These are phyloP conservation scores for Linnemannia elongata DNA, from an alignment of 192 early-diverging fungal species.

Conservation along the genomic window DNA sequence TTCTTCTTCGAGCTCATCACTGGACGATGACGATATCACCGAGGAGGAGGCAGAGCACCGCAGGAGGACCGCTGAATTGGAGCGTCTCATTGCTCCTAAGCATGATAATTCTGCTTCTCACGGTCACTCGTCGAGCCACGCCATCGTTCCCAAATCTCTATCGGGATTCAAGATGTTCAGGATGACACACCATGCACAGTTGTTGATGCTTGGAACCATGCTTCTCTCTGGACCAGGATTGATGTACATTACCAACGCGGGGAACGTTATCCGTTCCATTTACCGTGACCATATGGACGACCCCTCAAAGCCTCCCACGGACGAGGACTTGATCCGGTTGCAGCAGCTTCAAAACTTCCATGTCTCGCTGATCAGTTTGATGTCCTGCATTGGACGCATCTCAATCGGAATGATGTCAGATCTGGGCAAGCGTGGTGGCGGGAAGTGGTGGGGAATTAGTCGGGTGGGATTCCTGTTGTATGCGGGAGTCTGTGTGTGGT, in stretches of 20 bases:
- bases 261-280: constrained; percentile 57
- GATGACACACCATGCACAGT: constrained; percentile 26
- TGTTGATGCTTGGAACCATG: constrained; percentile 35
- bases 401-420: constrained; percentile 58
- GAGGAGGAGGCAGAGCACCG: constrained; percentile 26
- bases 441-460: constrained; percentile 41
- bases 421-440: constrained; percentile 33
- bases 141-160: not conserved
- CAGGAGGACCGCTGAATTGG: constrained; percentile 22
- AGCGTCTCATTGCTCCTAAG: constrained; percentile 17
- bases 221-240: constrained; percentile 50
- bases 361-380: constrained; percentile 60
- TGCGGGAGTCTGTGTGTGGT: constrained; percentile 46
- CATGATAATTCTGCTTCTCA: not conserved
- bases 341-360: constrained; percentile 57
- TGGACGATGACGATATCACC: not conserved
- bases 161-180: constrained; percentile 45
- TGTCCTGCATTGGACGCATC: constrained; percentile 59
- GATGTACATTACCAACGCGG: constrained; percentile 62
- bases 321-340: constrained; percentile 27
- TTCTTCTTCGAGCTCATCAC: not conserved
- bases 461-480: constrained; percentile 54
- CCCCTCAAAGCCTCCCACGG: constrained; percentile 40
- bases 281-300: constrained; percentile 47
- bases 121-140: not conserved